Evolutionary conservation across 805 yeast species (phyloP).

Genomic region (Jamesozyma piceae): DNA sequence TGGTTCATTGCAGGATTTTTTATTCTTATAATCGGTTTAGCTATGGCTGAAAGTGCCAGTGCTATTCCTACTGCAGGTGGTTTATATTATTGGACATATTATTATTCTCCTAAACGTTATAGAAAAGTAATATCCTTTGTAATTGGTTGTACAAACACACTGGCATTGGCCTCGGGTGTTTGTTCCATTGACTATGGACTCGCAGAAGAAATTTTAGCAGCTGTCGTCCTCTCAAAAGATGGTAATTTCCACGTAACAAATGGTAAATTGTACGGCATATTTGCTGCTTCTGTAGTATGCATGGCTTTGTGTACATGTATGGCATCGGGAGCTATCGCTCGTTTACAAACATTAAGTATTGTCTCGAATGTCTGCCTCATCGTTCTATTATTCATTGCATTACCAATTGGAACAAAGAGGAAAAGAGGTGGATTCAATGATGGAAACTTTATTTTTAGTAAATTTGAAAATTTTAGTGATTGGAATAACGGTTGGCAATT

Average conservation of each 20-base stretch:
- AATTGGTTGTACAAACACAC: slow-evolving; percentile 58
- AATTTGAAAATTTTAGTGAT: slow-evolving; percentile 39
- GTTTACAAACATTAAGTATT: slow-evolving; percentile 52
- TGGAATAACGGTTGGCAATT: slow-evolving; percentile 56
- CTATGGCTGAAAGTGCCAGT: slow-evolving; percentile 59
- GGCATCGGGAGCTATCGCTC: slow-evolving; percentile 48
- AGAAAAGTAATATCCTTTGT: slow-evolving; percentile 49
- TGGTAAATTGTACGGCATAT: slow-evolving; percentile 54
- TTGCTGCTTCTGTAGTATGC: slow-evolving; percentile 47
- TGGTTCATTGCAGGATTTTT: slow-evolving; percentile 51
- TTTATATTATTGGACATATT: slow-evolving; percentile 57
- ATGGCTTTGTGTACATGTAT: slow-evolving; percentile 46
- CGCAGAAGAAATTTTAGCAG: slow-evolving; percentile 48
- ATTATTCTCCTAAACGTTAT: slow-evolving; percentile 49
- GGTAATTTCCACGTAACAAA: slow-evolving; percentile 47
- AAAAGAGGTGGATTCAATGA: slow-evolving; percentile 35
- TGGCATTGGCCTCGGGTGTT: slow-evolving; percentile 57
- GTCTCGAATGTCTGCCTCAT: slow-evolving; percentile 44
- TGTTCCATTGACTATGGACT: slow-evolving; percentile 67
- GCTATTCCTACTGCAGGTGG: slow-evolving; percentile 74
- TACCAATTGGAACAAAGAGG: slow-evolving; percentile 48
- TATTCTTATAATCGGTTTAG: slow-evolving; percentile 48
- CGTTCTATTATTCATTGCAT: slow-evolving; percentile 48
- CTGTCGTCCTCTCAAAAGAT: slow-evolving; percentile 45
- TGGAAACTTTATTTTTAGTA: slow-evolving; percentile 47